A percentile compares a stretch with the other conserved stretches of the same genome.
These are phyloP conservation scores for Leccinum arenicola DNA, from an alignment of 768 basidiomycete genomes.

Conservation along the genomic window DNA sequence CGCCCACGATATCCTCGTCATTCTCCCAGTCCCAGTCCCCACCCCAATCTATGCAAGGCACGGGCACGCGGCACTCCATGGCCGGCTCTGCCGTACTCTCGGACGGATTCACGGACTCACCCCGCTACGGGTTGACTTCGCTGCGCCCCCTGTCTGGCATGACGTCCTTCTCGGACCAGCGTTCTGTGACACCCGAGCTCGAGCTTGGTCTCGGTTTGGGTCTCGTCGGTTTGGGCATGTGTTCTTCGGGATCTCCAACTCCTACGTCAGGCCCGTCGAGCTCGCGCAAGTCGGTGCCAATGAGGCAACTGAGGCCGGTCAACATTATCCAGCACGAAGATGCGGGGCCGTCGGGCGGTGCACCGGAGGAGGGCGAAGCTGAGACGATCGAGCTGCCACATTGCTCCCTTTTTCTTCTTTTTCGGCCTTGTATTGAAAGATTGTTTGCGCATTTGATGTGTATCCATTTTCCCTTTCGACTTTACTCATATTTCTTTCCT, in stretches of 20 bases:
- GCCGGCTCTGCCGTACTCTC: conserved; percentile 17
- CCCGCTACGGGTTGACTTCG: conserved; percentile 25
- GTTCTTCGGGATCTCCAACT: conserved; percentile 19
- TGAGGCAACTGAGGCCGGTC: conserved; percentile 60
- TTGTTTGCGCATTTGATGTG: neutral
- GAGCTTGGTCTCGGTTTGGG: conserved; percentile 8
- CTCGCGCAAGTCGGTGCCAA: conserved; percentile 37
- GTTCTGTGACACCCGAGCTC: conserved; percentile 48
- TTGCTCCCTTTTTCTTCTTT: too few species aligned
- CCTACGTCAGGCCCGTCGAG: conserved; percentile 12
- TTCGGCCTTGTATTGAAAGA: neutral
- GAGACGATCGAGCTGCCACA: conserved; percentile 77
- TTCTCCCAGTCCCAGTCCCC: conserved; percentile 10
- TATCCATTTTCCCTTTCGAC: too few species aligned
- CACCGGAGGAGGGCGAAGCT: conserved; percentile 33
- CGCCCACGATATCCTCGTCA: conserved; percentile 48
- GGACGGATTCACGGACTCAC: conserved; percentile 14
- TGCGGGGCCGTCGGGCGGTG: conserved; percentile 47
- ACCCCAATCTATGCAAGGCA: conserved; percentile 28
- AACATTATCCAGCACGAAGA: conserved; percentile 87
- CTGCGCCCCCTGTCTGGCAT: conserved; percentile 26
- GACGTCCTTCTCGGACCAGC: conserved; percentile 32
- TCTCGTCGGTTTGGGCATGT: neutral
- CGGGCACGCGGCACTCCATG: conserved; percentile 21
- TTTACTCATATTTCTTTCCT: neutral